Evolutionary conservation across 495 filamentous ascomycete genomes (phyloP).

Genomic region (Aspergillus nanangensis): DNA sequence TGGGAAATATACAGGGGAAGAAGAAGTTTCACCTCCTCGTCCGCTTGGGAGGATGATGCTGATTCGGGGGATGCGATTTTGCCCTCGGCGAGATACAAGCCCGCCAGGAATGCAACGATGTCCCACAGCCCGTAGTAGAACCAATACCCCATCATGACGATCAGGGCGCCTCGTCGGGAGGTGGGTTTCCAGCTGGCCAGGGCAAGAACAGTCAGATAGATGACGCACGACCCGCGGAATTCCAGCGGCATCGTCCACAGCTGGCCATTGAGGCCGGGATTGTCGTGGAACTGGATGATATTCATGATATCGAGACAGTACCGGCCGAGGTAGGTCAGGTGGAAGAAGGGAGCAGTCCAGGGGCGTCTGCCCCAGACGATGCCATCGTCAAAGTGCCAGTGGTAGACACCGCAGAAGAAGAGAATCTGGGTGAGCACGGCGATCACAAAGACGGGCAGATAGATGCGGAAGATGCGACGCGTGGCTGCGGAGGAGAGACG

Average conservation of each 20-base stretch:
- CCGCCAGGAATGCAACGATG: not conserved
- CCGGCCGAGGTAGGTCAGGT: constrained; percentile 12
- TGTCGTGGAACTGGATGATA: constrained; percentile 14
- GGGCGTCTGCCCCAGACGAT: constrained; percentile 12
- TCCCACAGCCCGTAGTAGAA: constrained; percentile 34
- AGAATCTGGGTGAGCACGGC: constrained; percentile 36
- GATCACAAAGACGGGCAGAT: constrained; percentile 46
- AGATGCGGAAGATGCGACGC: constrained; percentile 50
- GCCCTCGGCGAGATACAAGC: not conserved
- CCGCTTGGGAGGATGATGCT: constrained; percentile 5
- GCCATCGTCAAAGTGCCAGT: constrained; percentile 9
- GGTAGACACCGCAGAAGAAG: constrained; percentile 26
- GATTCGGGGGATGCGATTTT: not conserved
- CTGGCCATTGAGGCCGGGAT: constrained; percentile 22
- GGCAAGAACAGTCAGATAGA: constrained; percentile 33
- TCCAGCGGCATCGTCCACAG: constrained; percentile 49
- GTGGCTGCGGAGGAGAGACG: constrained; percentile 47
- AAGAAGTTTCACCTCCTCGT: not conserved
- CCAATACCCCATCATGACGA: constrained; percentile 16
- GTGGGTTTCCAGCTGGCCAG: constrained; percentile 19
- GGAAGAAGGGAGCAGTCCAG: constrained; percentile 14
- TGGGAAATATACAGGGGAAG: not conserved
- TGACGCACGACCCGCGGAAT: constrained; percentile 39
- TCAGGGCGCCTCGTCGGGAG: not conserved
- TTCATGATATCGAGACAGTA: constrained; percentile 38